Evolutionary conservation across 257 asterid genomes (phyloP), one percentile per base, ranked within the genome.

Genomic region (Handroanthus guayacan): DNA sequence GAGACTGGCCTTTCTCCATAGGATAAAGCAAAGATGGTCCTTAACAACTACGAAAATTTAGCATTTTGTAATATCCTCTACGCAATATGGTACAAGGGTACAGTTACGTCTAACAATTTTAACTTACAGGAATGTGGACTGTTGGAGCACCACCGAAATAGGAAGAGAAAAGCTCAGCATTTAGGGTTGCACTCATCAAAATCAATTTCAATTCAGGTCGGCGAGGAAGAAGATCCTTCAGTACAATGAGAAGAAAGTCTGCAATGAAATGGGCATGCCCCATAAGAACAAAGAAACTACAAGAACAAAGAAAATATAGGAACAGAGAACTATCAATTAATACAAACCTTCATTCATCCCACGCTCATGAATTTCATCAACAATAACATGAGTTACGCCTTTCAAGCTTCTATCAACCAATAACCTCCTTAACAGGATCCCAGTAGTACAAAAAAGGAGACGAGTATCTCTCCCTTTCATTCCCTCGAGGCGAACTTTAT

Each of bases 341-440:
- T 20, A 78, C 55, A 17, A 84, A 93, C 97, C 98, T 89, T 93
- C 98, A 85, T 93, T 93, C 98, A 93, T 93, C 71, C 98, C 97
- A 38, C 97, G 96, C 86, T 93, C 98, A 79, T 93, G 98, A 87
- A 93, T 93, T 85, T 93, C 98, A 80, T 93, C 98, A 71, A 93
- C 92, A 76, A 91, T 82, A 73, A 93, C 97, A 81, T 93, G 97
- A 72, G 95, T 91, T 58, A 89, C 86, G 63, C 98, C 98, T 84
- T 86, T 90, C 82, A 93, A 85, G 55, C 86, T 86, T 86, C 97
- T 85, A 84, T 93, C 98, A 77, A 91, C 86, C 83, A 93, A 87
- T 68, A 91, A 87, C 85, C 96, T 89, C 87, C 97, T 87, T 72
- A 93, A 82, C 43, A 93, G 93, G 75, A 93, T 87, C 39, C 98